Evolutionary conservation across 371 early-diverging fungal genomes (phyloP), one percentile per base, ranked within the genome.

Genomic region (Batrachochytrium dendrobatidis): DNA sequence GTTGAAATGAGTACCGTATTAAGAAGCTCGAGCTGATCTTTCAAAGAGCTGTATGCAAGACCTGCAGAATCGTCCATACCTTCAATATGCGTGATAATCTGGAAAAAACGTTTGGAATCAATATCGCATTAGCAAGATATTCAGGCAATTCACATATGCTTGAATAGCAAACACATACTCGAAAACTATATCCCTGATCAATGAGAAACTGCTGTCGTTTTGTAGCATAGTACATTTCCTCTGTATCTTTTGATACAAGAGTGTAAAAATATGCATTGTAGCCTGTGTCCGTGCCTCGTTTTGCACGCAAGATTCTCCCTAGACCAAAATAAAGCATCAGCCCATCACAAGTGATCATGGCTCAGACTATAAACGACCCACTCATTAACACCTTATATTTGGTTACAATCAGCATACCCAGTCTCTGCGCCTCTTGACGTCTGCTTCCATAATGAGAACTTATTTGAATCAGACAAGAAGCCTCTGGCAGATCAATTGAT

Each of bases 121-220:
- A 32, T 53, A 18, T 1, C 3, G 34, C 30, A 49, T 33, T 22
- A 64, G 29, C n/a, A 22, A 34, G 6, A 39, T 39, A 15, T n/a
- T 12, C 12, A 39, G 15, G 39, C 39, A 39, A 12, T 39, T 12
- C 39, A 12, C 39, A 39, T 39, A 15, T 15, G 15, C 39, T 12
- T 45, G 46, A 26, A 5, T 24, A 45, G 46, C n/a, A n/a, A 45
- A 3, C 12, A 24, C 62, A 58, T 34, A 75, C 97, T 73, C 96
- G 98, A 80, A 98, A 99, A 24, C 96, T 89, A 73, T 99, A 99
- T 0, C 99, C 99, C 74, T 99, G 99, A 74, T 99, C 99, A 48
- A 99, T 90, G 70, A 99, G 74, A 72, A 99, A 99, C 74, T 96
- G 95, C 73, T 99, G 95, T 48, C 99, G 84, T 74, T 98, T 98